phyloP scores from a whole-genome alignment of 1,139 yeast species.

The Hansenula lynferdii region DNA sequence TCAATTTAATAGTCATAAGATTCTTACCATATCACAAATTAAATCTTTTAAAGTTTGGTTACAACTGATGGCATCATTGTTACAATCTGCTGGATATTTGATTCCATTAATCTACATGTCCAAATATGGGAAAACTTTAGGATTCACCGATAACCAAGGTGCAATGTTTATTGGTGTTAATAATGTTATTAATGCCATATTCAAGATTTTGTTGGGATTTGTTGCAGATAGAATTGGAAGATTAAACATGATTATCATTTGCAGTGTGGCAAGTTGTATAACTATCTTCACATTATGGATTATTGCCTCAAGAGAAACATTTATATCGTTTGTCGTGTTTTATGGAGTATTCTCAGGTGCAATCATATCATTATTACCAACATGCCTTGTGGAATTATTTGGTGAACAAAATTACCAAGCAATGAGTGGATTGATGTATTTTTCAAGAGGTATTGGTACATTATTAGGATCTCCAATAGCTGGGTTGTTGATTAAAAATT shows the following conservation, averaged over 20 bases:
- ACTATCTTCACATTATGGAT: conserved; percentile 34
- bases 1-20: conserved; percentile 7
- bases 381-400: conserved; percentile 35
- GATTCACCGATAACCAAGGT: conserved; percentile 31
- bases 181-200: conserved; percentile 36
- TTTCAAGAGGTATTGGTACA: conserved; percentile 30
- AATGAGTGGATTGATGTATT: conserved; percentile 26
- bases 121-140: conserved; percentile 33
- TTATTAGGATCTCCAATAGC: conserved; percentile 33
- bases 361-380: conserved; percentile 35
- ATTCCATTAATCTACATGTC: conserved; percentile 40
- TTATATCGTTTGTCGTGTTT: conserved; percentile 33
- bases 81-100: conserved; percentile 39
- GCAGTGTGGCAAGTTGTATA: conserved; percentile 30
- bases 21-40: conserved; percentile 18
- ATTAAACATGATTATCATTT: conserved; percentile 33
- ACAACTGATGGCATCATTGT: conserved; percentile 30
- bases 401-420: conserved; percentile 28
- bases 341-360: conserved; percentile 36
- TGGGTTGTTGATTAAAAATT: conserved; percentile 25
- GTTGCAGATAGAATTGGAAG: conserved; percentile 35
- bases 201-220: conserved; percentile 34
- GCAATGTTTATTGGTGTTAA: conserved; percentile 39
- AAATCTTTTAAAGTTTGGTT: conserved; percentile 22
- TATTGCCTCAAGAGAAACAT: conserved; percentile 26